Conservation (phyloP, 1,284 basidiomycete species). For the Cutaneotrichosporon spelunceum region DNA sequence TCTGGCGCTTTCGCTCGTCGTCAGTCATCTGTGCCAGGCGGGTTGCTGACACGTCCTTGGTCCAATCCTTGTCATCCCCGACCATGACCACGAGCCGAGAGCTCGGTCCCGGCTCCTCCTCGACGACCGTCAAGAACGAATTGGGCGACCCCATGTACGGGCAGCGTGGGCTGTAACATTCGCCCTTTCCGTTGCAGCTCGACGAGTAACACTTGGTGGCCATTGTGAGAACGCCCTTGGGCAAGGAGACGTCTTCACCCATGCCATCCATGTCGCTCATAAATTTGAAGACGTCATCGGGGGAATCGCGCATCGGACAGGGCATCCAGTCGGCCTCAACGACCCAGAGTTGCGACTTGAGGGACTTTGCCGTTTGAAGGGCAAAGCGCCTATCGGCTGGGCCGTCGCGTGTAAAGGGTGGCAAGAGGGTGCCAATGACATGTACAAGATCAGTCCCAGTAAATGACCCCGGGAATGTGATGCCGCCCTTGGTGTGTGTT, state of each 20-base stretch:
- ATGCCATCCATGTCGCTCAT: slow-evolving; percentile 72
- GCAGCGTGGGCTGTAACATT: slow-evolving; percentile 66
- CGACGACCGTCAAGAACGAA: slow-evolving; percentile 30
- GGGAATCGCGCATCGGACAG: slow-evolving; percentile 75
- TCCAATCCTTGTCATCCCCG: slow-evolving; percentile 58
- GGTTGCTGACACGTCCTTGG: slow-evolving; percentile 64
- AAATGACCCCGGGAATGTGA: slow-evolving; percentile 80
- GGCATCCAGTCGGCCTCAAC: slow-evolving; percentile 97
- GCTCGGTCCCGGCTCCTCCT: slow-evolving; percentile 12
- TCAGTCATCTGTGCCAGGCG: slow-evolving; percentile 67
- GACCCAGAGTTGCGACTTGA: slow-evolving; percentile 91
- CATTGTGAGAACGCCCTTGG: slow-evolving; percentile 58
- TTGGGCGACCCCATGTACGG: slow-evolving; percentile 57
- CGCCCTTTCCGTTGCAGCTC: slow-evolving; percentile 44
- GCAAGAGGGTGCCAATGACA: slow-evolving; percentile 73
- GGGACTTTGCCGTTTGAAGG: slow-evolving; percentile 76
- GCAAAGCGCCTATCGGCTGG: slow-evolving; percentile 73
- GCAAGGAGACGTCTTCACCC: slow-evolving; percentile 53
- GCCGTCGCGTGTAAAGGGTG: slow-evolving; percentile 68
- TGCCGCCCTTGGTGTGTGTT: slow-evolving; percentile 83
- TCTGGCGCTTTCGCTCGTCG: slow-evolving; percentile 79
- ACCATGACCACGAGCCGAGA: not conserved
- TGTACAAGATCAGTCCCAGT: slow-evolving; percentile 89
- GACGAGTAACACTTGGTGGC: slow-evolving; percentile 71
- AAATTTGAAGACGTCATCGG: slow-evolving; percentile 96